A percentile compares a stretch with the other conserved stretches of the same genome.
These are phyloP conservation scores for Tuber microsphaerosporum DNA, from an alignment of 495 filamentous ascomycete species.

Conservation along the genomic window DNA sequence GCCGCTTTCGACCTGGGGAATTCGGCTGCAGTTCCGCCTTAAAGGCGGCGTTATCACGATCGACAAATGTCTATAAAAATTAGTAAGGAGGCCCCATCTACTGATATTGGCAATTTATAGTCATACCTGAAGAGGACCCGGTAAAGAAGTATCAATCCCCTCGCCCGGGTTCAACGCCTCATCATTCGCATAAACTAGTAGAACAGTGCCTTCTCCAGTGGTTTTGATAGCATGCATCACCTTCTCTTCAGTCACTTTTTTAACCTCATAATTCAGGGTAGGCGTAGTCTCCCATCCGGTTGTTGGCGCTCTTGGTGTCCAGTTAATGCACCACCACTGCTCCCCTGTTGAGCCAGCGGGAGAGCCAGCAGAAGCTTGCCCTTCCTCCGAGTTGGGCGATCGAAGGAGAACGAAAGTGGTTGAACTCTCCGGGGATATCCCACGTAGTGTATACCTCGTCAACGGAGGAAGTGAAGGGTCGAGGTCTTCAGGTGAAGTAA, in stretches of 20 bases:
- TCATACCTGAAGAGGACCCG: conserved; percentile 42
- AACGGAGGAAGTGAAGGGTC: conserved; percentile 23
- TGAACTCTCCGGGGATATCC: conserved; percentile 29
- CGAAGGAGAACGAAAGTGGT: conserved; percentile 29
- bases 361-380: conserved; percentile 21
- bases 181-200: conserved; percentile 44
- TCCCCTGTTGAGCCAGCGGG: conserved; percentile 19
- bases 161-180: conserved; percentile 37
- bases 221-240: conserved; percentile 42
- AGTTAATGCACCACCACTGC: conserved; percentile 45
- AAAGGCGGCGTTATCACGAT: conserved; percentile 37
- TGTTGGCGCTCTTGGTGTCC: conserved; percentile 25
- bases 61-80: conserved; percentile 34
- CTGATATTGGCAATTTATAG: neutral
- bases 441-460: conserved; percentile 33
- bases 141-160: conserved; percentile 28
- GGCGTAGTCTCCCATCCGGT: conserved; percentile 36
- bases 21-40: conserved; percentile 29
- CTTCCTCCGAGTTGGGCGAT: conserved; percentile 27
- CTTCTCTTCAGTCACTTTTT: conserved; percentile 43
- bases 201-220: conserved; percentile 36
- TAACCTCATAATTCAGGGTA: conserved; percentile 24
- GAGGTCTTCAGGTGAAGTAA: conserved; percentile 35
- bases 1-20: conserved; percentile 32
- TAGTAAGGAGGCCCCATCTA: conserved; percentile 6